These are phyloP conservation scores for Pleurotus salmoneostramineus DNA, from an alignment of 768 basidiomycete genomes.

Conservation along the genomic window DNA sequence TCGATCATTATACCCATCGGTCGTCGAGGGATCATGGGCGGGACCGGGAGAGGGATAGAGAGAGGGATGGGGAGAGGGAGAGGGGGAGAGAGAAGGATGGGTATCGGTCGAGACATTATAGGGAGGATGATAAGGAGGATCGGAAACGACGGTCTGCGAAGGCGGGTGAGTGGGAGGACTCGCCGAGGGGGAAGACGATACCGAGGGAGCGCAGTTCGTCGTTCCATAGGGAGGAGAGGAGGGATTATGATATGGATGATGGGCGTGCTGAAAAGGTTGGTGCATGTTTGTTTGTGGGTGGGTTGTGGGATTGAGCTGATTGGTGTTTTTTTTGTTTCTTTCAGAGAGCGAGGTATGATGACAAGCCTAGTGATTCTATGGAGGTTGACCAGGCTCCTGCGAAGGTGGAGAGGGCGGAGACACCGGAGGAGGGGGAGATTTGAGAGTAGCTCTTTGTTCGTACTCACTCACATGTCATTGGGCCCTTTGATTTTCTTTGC, in stretches of 20 bases:
- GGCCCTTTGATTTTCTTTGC: too few species aligned
- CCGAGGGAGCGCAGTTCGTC: conserved; percentile 33
- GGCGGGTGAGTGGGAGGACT: conserved; percentile 47
- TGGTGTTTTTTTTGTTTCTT: conserved; percentile 14
- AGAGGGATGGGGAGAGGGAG: conserved; percentile 37
- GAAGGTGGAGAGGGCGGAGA: conserved; percentile 56
- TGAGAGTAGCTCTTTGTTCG: conserved; percentile 24
- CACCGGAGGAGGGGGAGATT: conserved; percentile 88
- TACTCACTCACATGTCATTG: conserved; percentile 11
- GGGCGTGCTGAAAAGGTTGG: conserved; percentile 68
- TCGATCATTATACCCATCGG: conserved; percentile 35
- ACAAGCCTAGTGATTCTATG: conserved; percentile 34
- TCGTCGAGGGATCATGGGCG: conserved; percentile 37
- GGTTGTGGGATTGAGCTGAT: not conserved
- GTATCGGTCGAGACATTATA: conserved; percentile 39
- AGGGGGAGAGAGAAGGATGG: conserved; percentile 26
- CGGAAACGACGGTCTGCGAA: conserved; percentile 37
- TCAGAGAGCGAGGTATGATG: conserved; percentile 54
- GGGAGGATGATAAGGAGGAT: conserved; percentile 50
- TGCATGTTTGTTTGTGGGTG: not conserved
- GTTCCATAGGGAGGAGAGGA: conserved; percentile 46
- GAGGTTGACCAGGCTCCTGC: conserved; percentile 38
- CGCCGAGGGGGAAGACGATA: conserved; percentile 21
- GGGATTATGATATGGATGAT: conserved; percentile 49
- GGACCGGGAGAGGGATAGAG: conserved; percentile 35